Conservation (phyloP, 352 stramenopile genomes). For the Phytophthora pseudosyringae region DNA sequence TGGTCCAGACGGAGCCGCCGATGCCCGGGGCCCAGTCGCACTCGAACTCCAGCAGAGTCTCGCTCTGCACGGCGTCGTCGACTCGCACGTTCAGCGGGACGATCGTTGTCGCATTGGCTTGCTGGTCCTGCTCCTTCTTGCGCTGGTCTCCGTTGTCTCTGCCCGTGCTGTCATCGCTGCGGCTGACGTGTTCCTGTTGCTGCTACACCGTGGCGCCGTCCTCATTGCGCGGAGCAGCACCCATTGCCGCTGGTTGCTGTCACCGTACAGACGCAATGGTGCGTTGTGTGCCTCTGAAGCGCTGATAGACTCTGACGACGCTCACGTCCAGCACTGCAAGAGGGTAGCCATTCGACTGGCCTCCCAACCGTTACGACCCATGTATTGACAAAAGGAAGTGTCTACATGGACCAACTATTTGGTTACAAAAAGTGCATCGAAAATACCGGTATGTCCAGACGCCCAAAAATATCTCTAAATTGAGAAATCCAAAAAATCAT, state of each 20-base stretch:
- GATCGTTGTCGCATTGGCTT: constrained; percentile 35
- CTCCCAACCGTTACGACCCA: constrained; percentile 12
- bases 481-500: no score
- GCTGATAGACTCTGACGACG: neutral
- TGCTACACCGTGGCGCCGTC: neutral
- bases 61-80: constrained; percentile 33
- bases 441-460: no score
- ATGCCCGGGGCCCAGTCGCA: constrained; percentile 87
- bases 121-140: constrained; percentile 15
- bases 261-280: neutral
- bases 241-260: constrained; percentile 12
- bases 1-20: constrained; percentile 86
- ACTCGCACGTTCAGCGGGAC: constrained; percentile 57
- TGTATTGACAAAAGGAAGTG: neutral
- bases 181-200: constrained; percentile 19
- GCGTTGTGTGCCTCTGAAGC: neutral
- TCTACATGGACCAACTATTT: no score
- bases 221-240: constrained; percentile 14
- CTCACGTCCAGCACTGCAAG: neutral
- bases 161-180: constrained; percentile 1
- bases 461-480: no score
- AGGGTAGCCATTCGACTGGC: constrained; percentile 3
- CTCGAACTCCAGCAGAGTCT: constrained; percentile 58
- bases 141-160: constrained; percentile 14
- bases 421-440: no score